These are phyloP conservation scores for Podila clonocystis DNA, from an alignment of 192 early-diverging fungal species.

Conservation along the genomic window DNA sequence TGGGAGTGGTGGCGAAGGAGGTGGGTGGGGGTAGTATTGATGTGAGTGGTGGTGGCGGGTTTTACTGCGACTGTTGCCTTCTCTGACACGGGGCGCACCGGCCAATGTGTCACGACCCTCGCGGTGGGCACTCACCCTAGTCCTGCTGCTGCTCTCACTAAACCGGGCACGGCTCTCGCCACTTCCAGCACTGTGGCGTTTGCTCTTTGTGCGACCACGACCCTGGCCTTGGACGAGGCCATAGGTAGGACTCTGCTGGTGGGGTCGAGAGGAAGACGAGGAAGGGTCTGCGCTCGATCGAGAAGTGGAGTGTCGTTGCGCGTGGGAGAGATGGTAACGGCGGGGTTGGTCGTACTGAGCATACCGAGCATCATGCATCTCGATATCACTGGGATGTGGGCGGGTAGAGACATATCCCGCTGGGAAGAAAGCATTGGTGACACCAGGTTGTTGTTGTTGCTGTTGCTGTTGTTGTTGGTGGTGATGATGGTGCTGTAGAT, in stretches of 20 bases:
- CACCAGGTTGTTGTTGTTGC: neutral
- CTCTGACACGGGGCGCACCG: too few species aligned
- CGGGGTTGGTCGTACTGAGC: neutral
- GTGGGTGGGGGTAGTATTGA: neutral
- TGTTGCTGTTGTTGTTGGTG: neutral
- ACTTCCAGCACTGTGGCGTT: neutral
- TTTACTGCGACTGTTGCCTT: too few species aligned
- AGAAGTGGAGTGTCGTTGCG: too few species aligned
- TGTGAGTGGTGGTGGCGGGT: neutral
- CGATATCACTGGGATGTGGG: constrained; percentile 20
- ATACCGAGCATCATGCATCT: constrained; percentile 8
- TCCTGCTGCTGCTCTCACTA: neutral
- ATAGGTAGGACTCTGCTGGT: neutral
- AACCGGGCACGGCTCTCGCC: neutral
- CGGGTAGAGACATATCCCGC: neutral
- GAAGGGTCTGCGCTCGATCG: too few species aligned
- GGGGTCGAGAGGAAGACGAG: too few species aligned
- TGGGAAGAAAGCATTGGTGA: neutral
- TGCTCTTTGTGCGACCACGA: neutral
- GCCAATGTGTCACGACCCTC: neutral
- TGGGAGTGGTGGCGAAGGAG: neutral
- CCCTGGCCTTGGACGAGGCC: neutral
- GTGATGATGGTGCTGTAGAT: neutral
- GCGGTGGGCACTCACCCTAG: neutral
- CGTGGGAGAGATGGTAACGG: too few species aligned